Evolutionary conservation across 192 early-diverging fungal genomes (phyloP).

Genomic region (Rhizophagus sp.): DNA sequence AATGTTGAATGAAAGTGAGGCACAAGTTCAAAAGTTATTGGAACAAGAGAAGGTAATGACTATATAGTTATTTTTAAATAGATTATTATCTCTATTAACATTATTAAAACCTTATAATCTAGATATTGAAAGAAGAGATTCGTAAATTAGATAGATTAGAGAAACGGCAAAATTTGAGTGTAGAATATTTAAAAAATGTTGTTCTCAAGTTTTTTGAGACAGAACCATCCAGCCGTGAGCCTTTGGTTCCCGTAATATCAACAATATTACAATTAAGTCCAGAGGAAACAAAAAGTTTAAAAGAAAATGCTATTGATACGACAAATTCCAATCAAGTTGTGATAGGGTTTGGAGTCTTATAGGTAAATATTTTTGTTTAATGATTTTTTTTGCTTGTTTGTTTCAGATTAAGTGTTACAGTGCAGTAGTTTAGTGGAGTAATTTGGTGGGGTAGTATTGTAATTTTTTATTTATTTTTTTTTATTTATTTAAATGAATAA

Average conservation of each 20-base stretch:
- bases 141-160: conserved; percentile 63
- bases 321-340: conserved; percentile 31
- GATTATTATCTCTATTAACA: neutral
- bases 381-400: too few species aligned
- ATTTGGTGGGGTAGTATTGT: too few species aligned
- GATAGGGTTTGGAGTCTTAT: conserved; percentile 29
- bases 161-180: conserved; percentile 62
- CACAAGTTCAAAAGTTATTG: conserved; percentile 39
- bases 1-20: conserved; percentile 60
- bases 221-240: conserved; percentile 43
- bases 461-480: too few species aligned
- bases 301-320: conserved; percentile 36
- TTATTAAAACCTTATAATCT: neutral
- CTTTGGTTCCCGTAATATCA: conserved; percentile 42
- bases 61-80: neutral
- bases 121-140: conserved; percentile 61
- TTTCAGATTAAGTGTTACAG: too few species aligned
- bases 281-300: conserved; percentile 38
- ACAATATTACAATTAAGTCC: conserved; percentile 49
- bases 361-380: too few species aligned
- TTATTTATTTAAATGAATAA: too few species aligned
- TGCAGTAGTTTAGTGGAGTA: too few species aligned
- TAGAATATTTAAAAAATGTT: conserved; percentile 73
- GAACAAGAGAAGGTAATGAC: conserved; percentile 56
- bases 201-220: conserved; percentile 64